These are phyloP conservation scores for Leishmania braziliensis DNA, from an alignment of 208 protist species.

Conservation along the genomic window DNA sequence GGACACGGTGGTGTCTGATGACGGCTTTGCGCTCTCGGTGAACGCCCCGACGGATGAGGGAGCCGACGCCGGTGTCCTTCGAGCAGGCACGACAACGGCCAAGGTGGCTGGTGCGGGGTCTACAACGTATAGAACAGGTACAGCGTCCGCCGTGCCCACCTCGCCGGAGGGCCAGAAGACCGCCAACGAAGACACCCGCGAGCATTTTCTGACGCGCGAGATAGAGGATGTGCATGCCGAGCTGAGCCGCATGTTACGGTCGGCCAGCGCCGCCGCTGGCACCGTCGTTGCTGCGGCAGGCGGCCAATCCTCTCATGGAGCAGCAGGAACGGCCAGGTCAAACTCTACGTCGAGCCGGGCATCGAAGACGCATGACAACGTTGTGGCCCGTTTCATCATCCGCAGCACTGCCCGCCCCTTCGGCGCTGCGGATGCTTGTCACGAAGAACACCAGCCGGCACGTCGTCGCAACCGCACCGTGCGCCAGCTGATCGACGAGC, in stretches of 20 bases:
- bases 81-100: background rate
- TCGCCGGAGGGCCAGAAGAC: slow-evolving; percentile 6
- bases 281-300: background rate
- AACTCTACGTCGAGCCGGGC: background rate
- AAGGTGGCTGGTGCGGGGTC: background rate
- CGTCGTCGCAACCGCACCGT: slow-evolving; percentile 51
- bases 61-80: background rate
- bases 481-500: slow-evolving; percentile 77
- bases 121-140: background rate
- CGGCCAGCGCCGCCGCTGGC: background rate
- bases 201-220: slow-evolving; percentile 28
- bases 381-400: background rate
- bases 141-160: background rate
- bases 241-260: slow-evolving; percentile 41
- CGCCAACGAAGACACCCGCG: slow-evolving; percentile 26
- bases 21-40: slow-evolving; percentile 28
- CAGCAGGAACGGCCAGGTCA: no score
- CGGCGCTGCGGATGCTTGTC: slow-evolving; percentile 5
- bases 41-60: background rate
- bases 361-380: background rate
- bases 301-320: background rate
- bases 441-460: slow-evolving; percentile 15
- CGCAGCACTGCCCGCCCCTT: slow-evolving; percentile 4
- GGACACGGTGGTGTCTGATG: slow-evolving; percentile 38
- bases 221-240: slow-evolving; percentile 36